These are phyloP conservation scores for Penicillium lividum DNA, from an alignment of 495 filamentous ascomycete species.

Conservation along the genomic window DNA sequence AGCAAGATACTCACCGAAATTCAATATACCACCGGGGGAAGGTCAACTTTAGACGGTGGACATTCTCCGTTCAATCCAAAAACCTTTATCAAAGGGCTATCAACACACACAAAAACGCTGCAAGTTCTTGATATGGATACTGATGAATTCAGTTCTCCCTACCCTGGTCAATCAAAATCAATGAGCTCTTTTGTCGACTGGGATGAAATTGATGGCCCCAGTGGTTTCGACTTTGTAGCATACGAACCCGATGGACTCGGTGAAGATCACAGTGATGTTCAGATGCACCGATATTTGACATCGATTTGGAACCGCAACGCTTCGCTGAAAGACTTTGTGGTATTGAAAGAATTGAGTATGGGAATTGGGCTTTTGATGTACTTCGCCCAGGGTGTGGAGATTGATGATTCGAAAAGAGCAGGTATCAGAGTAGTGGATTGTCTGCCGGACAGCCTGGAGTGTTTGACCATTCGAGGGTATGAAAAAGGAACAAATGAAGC, in stretches of 20 bases:
- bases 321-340: slow-evolving; percentile 23
- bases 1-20: slow-evolving; percentile 24
- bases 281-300: background rate
- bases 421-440: slow-evolving; percentile 12
- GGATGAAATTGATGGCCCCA: background rate
- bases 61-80: slow-evolving; percentile 18
- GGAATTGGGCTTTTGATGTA: slow-evolving; percentile 27
- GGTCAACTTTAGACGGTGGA: slow-evolving; percentile 9
- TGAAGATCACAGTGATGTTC: background rate
- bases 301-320: background rate
- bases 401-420: background rate
- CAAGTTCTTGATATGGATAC: slow-evolving; percentile 29
- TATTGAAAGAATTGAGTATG: slow-evolving; percentile 25
- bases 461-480: slow-evolving; percentile 31
- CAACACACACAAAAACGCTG: slow-evolving; percentile 25
- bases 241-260: background rate
- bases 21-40: slow-evolving; percentile 26
- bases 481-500: slow-evolving; percentile 14
- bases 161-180: too few relatives aligned
- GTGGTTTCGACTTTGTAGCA: slow-evolving; percentile 9
- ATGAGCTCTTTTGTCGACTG: slow-evolving; percentile 1
- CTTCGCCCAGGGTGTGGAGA: slow-evolving; percentile 20
- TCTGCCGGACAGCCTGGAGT: slow-evolving; percentile 28
- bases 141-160: background rate
- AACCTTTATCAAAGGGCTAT: slow-evolving; percentile 24